These are phyloP conservation scores for Oxytropis ochrocephala DNA, from an alignment of 306 rosid genomes.

Conservation along the genomic window DNA sequence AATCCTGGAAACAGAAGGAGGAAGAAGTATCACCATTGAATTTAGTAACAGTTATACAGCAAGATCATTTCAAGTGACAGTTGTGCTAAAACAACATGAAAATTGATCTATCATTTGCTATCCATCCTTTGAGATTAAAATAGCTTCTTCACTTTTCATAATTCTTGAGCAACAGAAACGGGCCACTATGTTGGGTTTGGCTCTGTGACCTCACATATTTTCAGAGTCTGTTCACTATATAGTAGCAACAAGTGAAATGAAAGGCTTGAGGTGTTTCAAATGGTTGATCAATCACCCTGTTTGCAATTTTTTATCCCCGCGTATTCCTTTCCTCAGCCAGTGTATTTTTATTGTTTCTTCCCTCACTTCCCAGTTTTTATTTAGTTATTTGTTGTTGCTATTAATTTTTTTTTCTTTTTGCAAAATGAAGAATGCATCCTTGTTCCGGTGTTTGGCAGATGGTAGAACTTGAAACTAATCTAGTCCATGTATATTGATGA, in stretches of 20 bases:
- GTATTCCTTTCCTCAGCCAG: not conserved
- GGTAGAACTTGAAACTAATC: not conserved
- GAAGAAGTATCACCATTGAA: constrained; percentile 49
- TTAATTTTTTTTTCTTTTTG: not conserved
- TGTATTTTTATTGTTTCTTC: not conserved
- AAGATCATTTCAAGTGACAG: constrained; percentile 64
- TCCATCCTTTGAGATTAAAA: not conserved
- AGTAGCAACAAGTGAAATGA: not conserved
- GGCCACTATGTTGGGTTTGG: not conserved
- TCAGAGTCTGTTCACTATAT: not conserved
- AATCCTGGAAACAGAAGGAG: constrained; percentile 63
- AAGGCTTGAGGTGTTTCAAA: constrained; percentile 5
- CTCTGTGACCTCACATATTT: not conserved
- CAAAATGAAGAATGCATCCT: not conserved
- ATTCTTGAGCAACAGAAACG: constrained; percentile 5
- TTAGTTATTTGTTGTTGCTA: not conserved
- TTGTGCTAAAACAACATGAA: not conserved
- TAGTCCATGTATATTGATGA: constrained; percentile 9
- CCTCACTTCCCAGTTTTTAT: not conserved
- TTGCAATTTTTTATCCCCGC: not conserved
- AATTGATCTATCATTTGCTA: not conserved
- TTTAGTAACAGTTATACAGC: constrained; percentile 42
- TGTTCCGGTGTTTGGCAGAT: constrained; percentile 11
- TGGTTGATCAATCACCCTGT: not conserved
- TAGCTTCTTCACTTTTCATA: not conserved